Evolutionary conservation across 192 early-diverging fungal genomes (phyloP), one percentile per base, ranked within the genome.

Genomic region (Phlyctochytrium planicorne): DNA sequence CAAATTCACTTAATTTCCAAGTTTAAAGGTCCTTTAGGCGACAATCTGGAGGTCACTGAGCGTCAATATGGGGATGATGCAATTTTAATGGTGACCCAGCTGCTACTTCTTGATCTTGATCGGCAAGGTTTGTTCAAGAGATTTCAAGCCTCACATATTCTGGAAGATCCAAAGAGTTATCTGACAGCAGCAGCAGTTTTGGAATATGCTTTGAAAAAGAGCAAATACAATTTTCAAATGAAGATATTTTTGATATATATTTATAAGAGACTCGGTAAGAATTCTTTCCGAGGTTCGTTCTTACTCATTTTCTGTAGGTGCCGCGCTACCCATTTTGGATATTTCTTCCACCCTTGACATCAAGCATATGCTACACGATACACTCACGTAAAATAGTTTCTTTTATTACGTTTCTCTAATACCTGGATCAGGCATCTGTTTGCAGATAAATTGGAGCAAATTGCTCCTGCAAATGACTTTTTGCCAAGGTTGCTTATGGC

Each of bases 311-410:
- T n/a, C n/a, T n/a, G n/a, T n/a, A n/a, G n/a, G n/a, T n/a, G n/a
- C n/a, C n/a, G n/a, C n/a, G n/a, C 60, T 70, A 33, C 71, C 62
- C 1, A 67, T 64, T 25, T 59, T 70, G n/a, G 63, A 30, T 77
- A 77, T 16, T 79, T 92, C 59, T 88, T 82, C 76, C 79, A 80
- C 57, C 81, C 83, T 98, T 81, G 88, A 90, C 60, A 88, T 96
- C 73, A 98, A 98, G 72, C 86, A 95, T 71, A 83, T 96, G n/a
- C 92, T 95, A 77, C 80, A 86, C 62, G 96, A 98, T 70, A 94
- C 96, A 0, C 75, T 96, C 59, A 88, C 88, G 63, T 88, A 82
- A n/a, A 25, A 4, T 30, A n/a, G n/a, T n/a, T n/a, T 14, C 14
- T 33, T 34, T 31, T 60, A 34, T 20, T 30, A 52, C 31, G 17